Conservation (phyloP, 768 basidiomycete genomes). For the Tulasnella sp. region DNA sequence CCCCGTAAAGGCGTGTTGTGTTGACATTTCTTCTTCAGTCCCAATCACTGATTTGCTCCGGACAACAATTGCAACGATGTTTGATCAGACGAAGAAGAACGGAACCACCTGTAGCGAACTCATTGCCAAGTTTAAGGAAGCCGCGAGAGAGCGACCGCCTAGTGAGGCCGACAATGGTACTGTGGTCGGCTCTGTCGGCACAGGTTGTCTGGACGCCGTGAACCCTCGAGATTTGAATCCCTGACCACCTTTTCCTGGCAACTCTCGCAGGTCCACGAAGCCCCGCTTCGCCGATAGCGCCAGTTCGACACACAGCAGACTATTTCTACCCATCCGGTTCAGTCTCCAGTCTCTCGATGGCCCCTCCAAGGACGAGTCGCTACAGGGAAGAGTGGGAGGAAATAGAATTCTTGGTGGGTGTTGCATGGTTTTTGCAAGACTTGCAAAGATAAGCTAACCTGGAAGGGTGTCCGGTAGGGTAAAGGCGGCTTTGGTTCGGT, state of each 20-base stretch:
- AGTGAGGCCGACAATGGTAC: conserved; percentile 1
- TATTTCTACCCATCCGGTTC: conserved; percentile 13
- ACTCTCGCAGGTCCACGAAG: conserved; percentile 26
- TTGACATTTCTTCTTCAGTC: conserved; percentile 16
- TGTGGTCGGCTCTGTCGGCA: not conserved
- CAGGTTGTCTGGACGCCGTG: not conserved
- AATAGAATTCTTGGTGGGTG: conserved; percentile 64
- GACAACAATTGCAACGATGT: conserved; percentile 23
- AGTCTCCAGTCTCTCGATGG: not conserved
- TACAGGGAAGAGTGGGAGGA: conserved; percentile 96
- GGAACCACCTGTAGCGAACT: conserved; percentile 8
- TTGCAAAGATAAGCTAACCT: not conserved
- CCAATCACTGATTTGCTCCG: conserved; percentile 7
- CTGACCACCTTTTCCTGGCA: conserved; percentile 15
- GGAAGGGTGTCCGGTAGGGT: conserved; percentile 43
- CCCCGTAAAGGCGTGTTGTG: not conserved
- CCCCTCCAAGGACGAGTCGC: conserved; percentile 52
- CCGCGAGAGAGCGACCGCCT: not conserved
- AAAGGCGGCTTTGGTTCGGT: conserved; percentile 90
- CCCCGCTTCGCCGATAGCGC: conserved; percentile 45
- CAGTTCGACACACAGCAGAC: conserved; percentile 29
- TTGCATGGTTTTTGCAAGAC: not conserved
- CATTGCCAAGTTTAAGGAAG: conserved; percentile 15
- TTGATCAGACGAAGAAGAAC: conserved; percentile 17
- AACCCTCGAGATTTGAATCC: not conserved